Evolutionary conservation across 2,329 filamentous ascomycete genomes (phyloP), one percentile per base, ranked within the genome.

Genomic region (Nemania sp.): DNA sequence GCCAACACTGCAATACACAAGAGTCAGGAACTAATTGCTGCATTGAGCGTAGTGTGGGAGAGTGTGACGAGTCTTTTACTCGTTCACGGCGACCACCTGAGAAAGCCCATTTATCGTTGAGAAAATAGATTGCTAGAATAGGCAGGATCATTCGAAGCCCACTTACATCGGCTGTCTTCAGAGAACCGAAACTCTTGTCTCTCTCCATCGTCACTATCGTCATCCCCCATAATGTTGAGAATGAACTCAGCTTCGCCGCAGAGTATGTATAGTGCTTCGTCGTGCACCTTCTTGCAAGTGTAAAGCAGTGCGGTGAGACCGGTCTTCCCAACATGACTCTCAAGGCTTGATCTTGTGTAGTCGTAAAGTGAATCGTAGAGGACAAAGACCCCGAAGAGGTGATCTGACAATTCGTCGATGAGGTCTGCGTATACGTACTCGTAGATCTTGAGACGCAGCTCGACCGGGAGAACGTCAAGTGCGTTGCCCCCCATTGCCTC

Each of bases 381-480:
- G 7, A 32, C 45, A 45, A 62, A 64, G 18, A 62, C 59, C 40
- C 54, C 59, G 15, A 57, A 64, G 12, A 62, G 55, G 15, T 62
- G 57, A 45, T 64, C 62, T 2, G 62, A 57, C 17, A 62, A 20
- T 20, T 65, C 62, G 13, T 34, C 51, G 25, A 60, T 60, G 20
- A 62, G 57, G 50, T 39, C 59, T n/a, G 40, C 47, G 35, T 42
- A 59, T 0, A 59, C 21, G 10, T 37, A 17, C n/a, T 64, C 62
- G 25, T 59, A 64, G 39, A 64, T 57, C 18, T 57, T 54, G 34
- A 64, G 21, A 5, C 59, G 55, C 35, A 64, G 9, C n/a, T 64
- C 59, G 32, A 51, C 15, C 12, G 61, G 61, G 9, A 51, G 60
- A 3, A 43, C 20, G 5, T 47, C 29, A 7, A 29, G 25, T 4